These are phyloP conservation scores for Spirogloea muscicola DNA, from an alignment of 139 green algal species.

Conservation along the genomic window DNA sequence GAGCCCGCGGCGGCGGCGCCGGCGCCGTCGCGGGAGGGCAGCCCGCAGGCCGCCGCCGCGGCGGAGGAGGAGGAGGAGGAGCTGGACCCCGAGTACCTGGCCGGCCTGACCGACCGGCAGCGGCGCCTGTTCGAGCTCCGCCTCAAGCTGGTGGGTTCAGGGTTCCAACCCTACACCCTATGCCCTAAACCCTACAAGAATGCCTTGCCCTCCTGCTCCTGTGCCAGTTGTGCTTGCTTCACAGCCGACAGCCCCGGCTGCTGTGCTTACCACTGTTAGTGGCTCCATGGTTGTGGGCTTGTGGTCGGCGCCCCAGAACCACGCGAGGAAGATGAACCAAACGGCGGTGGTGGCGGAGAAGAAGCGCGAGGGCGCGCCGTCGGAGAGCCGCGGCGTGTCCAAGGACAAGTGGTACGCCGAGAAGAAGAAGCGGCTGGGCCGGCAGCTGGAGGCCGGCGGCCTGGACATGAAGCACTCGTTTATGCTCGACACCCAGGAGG, in stretches of 20 bases:
- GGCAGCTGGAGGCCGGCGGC: slow-evolving; percentile 62
- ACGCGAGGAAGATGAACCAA: slow-evolving; percentile 83
- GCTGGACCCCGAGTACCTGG: slow-evolving; percentile 7
- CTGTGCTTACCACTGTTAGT: not conserved
- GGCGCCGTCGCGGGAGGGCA: no score
- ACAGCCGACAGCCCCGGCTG: not conserved
- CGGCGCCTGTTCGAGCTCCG: slow-evolving; percentile 79
- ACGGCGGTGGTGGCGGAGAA: slow-evolving; percentile 81
- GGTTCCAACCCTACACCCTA: no score
- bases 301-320: slow-evolving; percentile 36
- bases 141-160: slow-evolving; percentile 61
- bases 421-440: slow-evolving; percentile 51
- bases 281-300: not conserved
- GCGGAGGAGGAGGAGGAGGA: slow-evolving; percentile 28
- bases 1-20: no score
- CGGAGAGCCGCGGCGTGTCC: slow-evolving; percentile 15
- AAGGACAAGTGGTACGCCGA: slow-evolving; percentile 49
- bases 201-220: no score
- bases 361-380: slow-evolving; percentile 47
- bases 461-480: slow-evolving; percentile 65
- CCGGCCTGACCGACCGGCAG: slow-evolving; percentile 65
- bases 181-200: no score
- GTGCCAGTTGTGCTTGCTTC: not conserved
- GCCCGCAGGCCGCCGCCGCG: no score
- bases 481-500: slow-evolving; percentile 77